Conservation (phyloP, 2,329 filamentous ascomycete species). For the Aureobasidium subglaciale region DNA sequence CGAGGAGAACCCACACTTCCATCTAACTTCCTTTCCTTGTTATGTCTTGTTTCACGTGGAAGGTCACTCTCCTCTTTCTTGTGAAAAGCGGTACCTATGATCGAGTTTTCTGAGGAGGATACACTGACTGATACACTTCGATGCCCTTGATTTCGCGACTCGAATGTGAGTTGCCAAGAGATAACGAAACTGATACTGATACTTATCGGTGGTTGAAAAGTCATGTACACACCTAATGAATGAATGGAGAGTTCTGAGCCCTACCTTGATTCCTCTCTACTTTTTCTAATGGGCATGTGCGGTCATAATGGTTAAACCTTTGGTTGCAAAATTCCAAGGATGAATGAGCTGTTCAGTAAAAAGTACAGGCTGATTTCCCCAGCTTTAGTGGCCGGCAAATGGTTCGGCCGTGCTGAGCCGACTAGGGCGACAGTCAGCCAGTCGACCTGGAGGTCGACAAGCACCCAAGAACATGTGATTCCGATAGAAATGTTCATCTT, state of each 20-base stretch:
- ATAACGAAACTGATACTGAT: background rate
- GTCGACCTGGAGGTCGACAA: background rate
- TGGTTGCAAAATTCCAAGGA: background rate
- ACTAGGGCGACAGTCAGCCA: constrained; percentile 7
- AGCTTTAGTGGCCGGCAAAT: background rate
- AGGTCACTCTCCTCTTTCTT: no score
- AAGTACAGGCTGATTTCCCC: constrained; percentile 1
- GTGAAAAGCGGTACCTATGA: background rate
- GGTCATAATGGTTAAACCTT: background rate
- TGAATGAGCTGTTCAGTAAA: background rate
- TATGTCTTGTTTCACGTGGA: no score
- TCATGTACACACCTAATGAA: background rate
- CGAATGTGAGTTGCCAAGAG: background rate
- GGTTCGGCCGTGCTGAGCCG: background rate
- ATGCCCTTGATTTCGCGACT: background rate
- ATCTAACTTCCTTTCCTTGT: background rate
- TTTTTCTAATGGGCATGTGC: background rate
- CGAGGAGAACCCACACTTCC: background rate
- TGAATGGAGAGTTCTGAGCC: background rate
- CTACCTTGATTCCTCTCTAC: background rate
- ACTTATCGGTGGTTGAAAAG: background rate
- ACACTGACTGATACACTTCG: background rate
- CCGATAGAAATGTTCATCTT: no score
- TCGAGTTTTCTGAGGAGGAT: background rate
- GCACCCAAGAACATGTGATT: background rate